Evolutionary conservation across 208 protist genomes (phyloP), one percentile per base, ranked within the genome.

Genomic region (Leishmania guyanensis): DNA sequence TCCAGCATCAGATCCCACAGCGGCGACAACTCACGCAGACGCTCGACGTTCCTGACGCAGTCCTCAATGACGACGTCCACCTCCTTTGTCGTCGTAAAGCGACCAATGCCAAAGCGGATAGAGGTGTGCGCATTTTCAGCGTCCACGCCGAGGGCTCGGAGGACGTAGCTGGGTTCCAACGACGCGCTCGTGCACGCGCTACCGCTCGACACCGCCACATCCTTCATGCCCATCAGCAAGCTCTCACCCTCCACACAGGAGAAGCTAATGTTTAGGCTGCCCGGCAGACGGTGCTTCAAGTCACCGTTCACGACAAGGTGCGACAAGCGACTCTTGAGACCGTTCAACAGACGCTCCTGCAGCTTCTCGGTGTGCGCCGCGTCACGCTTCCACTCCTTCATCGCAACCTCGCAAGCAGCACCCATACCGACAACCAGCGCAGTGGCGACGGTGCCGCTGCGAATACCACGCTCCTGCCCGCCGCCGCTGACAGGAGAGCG

Each of bases 71-170:
- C 94, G 14, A 93, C 72, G 86, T 99, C 98, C 46, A 99, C 88
- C 90, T 99, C 97, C 79, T 95, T 92, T 81, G 98, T 93, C 2
- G 99, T 99, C 10, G 99, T 99, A 89, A 99, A 99, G 74, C 99
- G 94, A 64, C 98, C 95, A 74, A 99, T 98, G 79, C 99, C 98
- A 81, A 99, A 99, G 86, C 99, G 98, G 72, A 99, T 97, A 8
- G 98, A 99, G n/a, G 99, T 99, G 88, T 99, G 99, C 14, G 99
- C 99, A 81, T 99, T 96, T 51, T 99, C 99, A 56, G 99, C 99
- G 60, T 98, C 91, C 5, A 99, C 92, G 77, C 99, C 98, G n/a
- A 99, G 92, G 10, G 99, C 99, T 53, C 99, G 94, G 22, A 99
- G 93, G 0, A 99, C 99, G 86, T 99, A 99, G 65, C 97, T 99